These are phyloP conservation scores for Irpex sp. DNA, from an alignment of 1,284 basidiomycete genomes.

Conservation along the genomic window DNA sequence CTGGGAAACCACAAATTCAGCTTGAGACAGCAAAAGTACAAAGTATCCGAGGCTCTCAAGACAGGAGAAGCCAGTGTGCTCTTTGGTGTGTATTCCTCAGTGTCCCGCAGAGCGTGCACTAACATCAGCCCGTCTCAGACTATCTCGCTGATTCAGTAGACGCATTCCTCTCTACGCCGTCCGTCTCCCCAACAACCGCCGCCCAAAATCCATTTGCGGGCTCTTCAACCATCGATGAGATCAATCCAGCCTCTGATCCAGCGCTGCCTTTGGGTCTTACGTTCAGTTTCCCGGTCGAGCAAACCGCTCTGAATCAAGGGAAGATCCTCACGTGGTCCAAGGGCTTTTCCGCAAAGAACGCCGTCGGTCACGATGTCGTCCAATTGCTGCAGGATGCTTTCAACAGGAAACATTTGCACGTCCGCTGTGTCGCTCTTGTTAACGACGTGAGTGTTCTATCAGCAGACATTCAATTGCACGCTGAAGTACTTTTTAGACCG, in stretches of 20 bases:
- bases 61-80: conserved; percentile 80
- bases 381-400: conserved; percentile 91
- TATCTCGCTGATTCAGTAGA: conserved; percentile 97
- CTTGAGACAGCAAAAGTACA: conserved; percentile 91
- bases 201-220: conserved; percentile 16
- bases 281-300: conserved; percentile 97
- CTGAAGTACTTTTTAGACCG: conserved; percentile 57
- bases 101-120: background rate
- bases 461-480: background rate
- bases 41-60: conserved; percentile 87
- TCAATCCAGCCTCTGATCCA: conserved; percentile 23
- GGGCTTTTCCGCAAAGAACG: conserved; percentile 89
- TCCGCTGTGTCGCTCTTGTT: conserved; percentile 91
- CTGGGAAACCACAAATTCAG: conserved; percentile 86
- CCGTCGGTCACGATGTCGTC: conserved; percentile 91
- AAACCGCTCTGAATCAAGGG: conserved; percentile 88
- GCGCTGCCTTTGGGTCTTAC: conserved; percentile 86
- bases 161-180: conserved; percentile 78
- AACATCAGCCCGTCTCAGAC: conserved; percentile 43
- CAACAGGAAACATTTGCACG: conserved; percentile 91
- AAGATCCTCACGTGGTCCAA: conserved; percentile 97
- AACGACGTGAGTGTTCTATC: conserved; percentile 76
- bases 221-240: conserved; percentile 14
- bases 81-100: conserved; percentile 61
- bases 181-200: conserved; percentile 33